Base-by-base conservation (phyloP, 2,329 filamentous ascomycete species). In the Talaromyces funiculosus region DNA sequence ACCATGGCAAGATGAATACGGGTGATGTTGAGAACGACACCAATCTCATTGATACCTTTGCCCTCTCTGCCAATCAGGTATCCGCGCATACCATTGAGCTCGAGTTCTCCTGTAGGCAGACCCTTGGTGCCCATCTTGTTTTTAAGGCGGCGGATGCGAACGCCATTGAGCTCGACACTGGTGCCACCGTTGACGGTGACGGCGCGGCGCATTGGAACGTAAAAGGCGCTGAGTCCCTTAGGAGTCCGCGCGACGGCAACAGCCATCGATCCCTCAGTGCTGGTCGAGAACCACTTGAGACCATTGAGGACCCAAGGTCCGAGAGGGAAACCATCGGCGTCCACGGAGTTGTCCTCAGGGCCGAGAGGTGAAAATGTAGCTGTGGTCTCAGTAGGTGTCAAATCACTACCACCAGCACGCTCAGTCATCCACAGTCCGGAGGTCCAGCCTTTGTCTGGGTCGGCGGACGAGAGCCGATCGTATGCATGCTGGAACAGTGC, bases 341-440 rank as follows among this genome's bases (percentile, higher is more conserved):
- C 66, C 18, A 64, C 51, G 31, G 56, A 64, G 57, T 63, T 59
- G 53, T 58, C 68, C 54, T 69, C 72, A 5, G 67, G 57, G 29
- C 64, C 64, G 53, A 61, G 33, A 20, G 53, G 53, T 60, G 8
- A 67, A 65, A n/a, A 75, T 66, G 58, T 66, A 3, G 86, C 86
- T 3, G 82, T 72, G 0, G 87, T 90, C 71, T 90, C 87, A 0
- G 85, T 89, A 33, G 81, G 79, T 2, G 84, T 84, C 1, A 90
- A 85, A 66, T 90, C 88, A 64, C 85, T 88, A 0, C 87, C 88
- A 2, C 87, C 87, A 0, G 81, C 79, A 2, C 87, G 79, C 67
- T 90, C 87, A 0, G 88, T 90, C 88, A 90, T 90, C 88, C 88
- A 90, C 69, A 90, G 87, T 0, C 87, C 87, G 43, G 83, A 87